Evolutionary conservation across 257 asterid species (phyloP).

Genomic region (Ehretia macrophylla): DNA sequence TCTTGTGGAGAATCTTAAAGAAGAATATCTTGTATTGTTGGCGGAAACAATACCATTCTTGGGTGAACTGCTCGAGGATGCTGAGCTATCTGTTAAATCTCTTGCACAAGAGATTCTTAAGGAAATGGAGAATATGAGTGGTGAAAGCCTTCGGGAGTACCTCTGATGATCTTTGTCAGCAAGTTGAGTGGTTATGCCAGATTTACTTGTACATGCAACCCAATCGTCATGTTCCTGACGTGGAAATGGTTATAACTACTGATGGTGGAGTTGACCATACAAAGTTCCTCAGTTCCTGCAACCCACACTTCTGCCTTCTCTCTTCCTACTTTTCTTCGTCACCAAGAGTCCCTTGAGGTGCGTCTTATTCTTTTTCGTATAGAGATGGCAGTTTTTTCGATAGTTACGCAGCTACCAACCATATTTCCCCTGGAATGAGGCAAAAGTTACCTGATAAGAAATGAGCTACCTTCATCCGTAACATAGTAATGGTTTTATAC

Average conservation of each 20-base stretch:
- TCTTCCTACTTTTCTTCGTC: too few relatives aligned
- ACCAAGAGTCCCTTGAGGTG: not conserved
- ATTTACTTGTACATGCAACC: too few relatives aligned
- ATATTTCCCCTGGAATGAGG: too few relatives aligned
- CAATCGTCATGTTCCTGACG: too few relatives aligned
- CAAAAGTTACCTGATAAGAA: not conserved
- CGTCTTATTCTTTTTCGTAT: not conserved
- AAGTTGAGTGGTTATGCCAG: too few relatives aligned
- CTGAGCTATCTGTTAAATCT: conserved; percentile 63
- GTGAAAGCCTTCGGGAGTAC: conserved; percentile 80
- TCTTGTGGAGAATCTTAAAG: conserved; percentile 72
- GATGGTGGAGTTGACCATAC: not conserved
- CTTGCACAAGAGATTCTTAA: conserved; percentile 80
- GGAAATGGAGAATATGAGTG: conserved; percentile 78
- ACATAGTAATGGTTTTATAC: too few relatives aligned
- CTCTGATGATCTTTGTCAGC: conserved; percentile 33
- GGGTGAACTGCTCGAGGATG: conserved; percentile 85
- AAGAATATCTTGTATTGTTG: conserved; percentile 66
- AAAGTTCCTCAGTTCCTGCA: not conserved
- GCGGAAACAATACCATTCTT: conserved; percentile 90
- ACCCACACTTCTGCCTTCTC: too few relatives aligned
- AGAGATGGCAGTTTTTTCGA: not conserved
- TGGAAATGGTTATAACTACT: not conserved
- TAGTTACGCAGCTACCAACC: not conserved
- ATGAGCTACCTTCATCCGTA: too few relatives aligned